Base-by-base conservation (phyloP, 2,329 filamentous ascomycete species). In the Fusarium cyanostomum region DNA sequence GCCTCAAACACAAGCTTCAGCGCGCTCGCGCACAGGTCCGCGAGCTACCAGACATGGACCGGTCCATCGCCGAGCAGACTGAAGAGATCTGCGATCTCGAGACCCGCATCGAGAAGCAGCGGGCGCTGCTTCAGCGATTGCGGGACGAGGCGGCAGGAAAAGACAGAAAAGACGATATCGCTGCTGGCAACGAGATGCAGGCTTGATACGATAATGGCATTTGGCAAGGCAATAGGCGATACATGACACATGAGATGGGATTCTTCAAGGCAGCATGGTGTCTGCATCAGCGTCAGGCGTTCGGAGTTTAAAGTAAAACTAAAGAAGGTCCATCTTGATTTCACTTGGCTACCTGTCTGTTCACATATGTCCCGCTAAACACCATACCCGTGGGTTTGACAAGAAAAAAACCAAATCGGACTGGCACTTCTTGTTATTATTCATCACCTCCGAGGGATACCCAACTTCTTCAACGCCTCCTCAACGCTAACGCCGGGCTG, bases 1-100 rank as follows among this genome's bases (percentile, higher is more conserved):
- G 86, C 31, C 82, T 97, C 69, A 94, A 92, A 77, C 89, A 94
- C 77, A 92, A 92, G 77, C 85, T 98, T 56, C 90, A 93, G 74
- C 89, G 89, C 67, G 93, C 94, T 45, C 84, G 91, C 45, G 83
- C 81, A 30, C 85, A 88, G 67, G 81, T 93, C 49, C 82, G 83
- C 71, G 79, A 81, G 26, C 75, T 95, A 67, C 90, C 89, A 9
- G 91, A 94, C 76, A 86, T 94, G 73, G 80, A 86, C 15, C 83
- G 91, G 50, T 84, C 81, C 6, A 78, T 89, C 12, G 82, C 82
- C 54, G 89, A 92, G 73, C 92, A 94, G 78, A 82, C 89, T 67
- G 82, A 81, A 12, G 91, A 94, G 80, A 90, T 94, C 16, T 75
- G 71, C 33, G 83, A 86, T 67, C 79, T 94, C 41, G 87, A 92